Conservation (phyloP, 129 eudicot species). For the Calendula officinalis region DNA sequence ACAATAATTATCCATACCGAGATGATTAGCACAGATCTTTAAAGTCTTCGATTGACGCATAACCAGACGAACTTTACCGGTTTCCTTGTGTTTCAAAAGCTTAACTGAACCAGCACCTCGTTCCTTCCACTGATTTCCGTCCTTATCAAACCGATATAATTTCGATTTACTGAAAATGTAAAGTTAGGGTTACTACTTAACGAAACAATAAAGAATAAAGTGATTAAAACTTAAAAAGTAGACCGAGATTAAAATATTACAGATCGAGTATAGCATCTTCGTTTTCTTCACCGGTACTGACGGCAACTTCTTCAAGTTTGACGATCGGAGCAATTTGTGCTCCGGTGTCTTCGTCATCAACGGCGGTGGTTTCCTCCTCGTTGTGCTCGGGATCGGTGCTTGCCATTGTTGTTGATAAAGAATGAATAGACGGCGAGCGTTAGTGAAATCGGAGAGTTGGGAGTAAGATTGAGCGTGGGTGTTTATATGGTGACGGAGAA, state of each 20-base stretch:
- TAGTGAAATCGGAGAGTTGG: not conserved
- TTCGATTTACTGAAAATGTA: no score
- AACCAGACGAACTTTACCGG: constrained; percentile 20
- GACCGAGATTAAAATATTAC: constrained; percentile 23
- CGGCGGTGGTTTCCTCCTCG: constrained; percentile 39
- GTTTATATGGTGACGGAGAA: no score
- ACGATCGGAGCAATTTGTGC: constrained; percentile 63
- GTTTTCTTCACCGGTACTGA: constrained; percentile 64
- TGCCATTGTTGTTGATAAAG: constrained; percentile 34
- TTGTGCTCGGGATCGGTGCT: constrained; percentile 51
- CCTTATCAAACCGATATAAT: constrained; percentile 58
- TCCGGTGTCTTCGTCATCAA: constrained; percentile 67
- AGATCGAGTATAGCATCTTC: constrained; percentile 60
- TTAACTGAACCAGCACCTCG: constrained; percentile 63
- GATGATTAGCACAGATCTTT: constrained; percentile 72
- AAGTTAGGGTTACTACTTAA: not conserved
- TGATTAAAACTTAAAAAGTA: not conserved
- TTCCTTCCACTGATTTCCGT: constrained; percentile 74
- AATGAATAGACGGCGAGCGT: not conserved
- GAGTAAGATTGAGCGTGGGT: not conserved
- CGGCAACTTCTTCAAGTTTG: constrained; percentile 58
- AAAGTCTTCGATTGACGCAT: constrained; percentile 69
- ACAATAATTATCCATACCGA: constrained; percentile 29
- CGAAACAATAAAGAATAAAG: not conserved
- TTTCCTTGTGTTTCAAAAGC: constrained; percentile 53